Evolutionary conservation across 352 stramenopile genomes (phyloP), one percentile per base, ranked within the genome.

Genomic region (Phytopythium montanum): DNA sequence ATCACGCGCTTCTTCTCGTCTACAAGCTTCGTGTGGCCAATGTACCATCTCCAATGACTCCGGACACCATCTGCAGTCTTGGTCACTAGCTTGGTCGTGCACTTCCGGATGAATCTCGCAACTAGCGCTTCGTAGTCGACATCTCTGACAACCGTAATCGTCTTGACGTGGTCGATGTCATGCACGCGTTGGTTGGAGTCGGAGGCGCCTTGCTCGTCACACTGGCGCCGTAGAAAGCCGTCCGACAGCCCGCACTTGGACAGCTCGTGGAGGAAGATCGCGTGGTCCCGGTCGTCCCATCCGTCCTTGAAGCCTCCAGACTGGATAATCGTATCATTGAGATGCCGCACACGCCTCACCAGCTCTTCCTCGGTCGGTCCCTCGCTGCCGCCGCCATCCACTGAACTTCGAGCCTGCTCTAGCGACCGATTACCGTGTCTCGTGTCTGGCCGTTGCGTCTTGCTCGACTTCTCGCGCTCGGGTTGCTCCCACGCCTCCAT

Each of bases 1-100:
- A 94, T 81, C 38, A 72, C 69, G 0, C 66, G 55, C 39, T 87
- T 88, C 54, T 92, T 92, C 54, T 87, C 73, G 26, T 86, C 65
- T 0, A 86, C 33, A 23, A 92, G 62, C 28, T 65, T 29, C 29
- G 89, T 41, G 23, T 92, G 71, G 12, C 59, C 59, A 21, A 88
- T 31, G 60, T 91, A 91, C 84, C 84, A 94, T 14, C 83, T 66
- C 18, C 87, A 74, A 62, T 94, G 84, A 18, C 64, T 74, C 0
- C 79, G 72, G n/a, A 94, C 60, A 10, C 76, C 73, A 33, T 71
- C 73, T n/a, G 73, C 55, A 4, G 67, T 79, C 57, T 84, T 69
- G 13, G 78, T 91, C 14, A 87, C 68, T 45, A 91, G 38, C 19
- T 69, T 72, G 9, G 69, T 69, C 26, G 77, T 74, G 59, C 75